These are phyloP conservation scores for Coemansia asiatica DNA, from an alignment of 192 early-diverging fungal genomes.

Conservation along the genomic window DNA sequence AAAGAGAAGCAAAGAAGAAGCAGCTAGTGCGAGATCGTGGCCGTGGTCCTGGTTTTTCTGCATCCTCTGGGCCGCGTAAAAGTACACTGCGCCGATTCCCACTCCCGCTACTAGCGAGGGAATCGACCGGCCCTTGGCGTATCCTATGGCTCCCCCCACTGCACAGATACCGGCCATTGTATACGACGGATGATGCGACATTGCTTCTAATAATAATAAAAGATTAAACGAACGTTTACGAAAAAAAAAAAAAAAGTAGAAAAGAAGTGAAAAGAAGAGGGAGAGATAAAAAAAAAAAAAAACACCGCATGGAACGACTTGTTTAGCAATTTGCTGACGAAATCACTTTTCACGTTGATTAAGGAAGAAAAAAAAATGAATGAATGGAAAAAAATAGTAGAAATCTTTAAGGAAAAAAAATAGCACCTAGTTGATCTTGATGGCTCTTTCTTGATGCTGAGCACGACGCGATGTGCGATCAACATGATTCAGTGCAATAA, in stretches of 20 bases:
- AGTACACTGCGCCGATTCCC: conserved; percentile 43
- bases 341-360: too few relatives aligned
- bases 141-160: conserved; percentile 48
- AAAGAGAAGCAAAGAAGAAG: conserved; percentile 39
- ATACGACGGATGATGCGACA: conserved; percentile 51
- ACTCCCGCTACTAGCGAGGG: conserved; percentile 47
- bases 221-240: too few relatives aligned
- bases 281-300: background rate
- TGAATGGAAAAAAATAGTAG: background rate
- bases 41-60: conserved; percentile 43
- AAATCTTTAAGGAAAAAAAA: background rate
- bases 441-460: conserved; percentile 30
- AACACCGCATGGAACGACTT: too few relatives aligned
- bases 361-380: background rate
- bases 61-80: conserved; percentile 33
- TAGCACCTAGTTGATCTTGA: conserved; percentile 24
- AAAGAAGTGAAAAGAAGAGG: background rate
- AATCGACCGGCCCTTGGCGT: conserved; percentile 45
- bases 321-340: too few relatives aligned
- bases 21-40: conserved; percentile 41
- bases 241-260: conserved; percentile 11
- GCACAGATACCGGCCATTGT: conserved; percentile 49
- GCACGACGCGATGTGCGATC: conserved; percentile 34
- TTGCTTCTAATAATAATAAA: conserved; percentile 14
- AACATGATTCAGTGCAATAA: conserved; percentile 37